A percentile compares a stretch with the other conserved stretches of the same genome.
These are phyloP conservation scores for Globisporangium splendens DNA, from an alignment of 352 stramenopile species.

Conservation along the genomic window DNA sequence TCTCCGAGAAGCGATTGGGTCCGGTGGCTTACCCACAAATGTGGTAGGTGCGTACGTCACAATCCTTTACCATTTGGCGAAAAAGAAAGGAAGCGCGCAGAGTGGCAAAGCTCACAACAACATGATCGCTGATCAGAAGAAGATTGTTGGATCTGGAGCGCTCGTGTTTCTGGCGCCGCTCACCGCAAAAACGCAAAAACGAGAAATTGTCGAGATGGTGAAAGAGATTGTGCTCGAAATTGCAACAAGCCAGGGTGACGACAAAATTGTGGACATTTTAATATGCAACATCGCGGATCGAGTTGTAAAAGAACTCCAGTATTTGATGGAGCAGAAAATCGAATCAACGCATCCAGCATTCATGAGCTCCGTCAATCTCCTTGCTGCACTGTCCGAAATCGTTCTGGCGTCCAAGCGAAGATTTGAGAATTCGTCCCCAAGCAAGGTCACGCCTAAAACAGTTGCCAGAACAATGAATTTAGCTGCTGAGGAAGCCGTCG, in stretches of 20 bases:
- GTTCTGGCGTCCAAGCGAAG: conserved; percentile 5
- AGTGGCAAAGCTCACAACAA: conserved; percentile 21
- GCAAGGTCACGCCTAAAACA: not conserved
- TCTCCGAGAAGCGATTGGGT: conserved; percentile 44
- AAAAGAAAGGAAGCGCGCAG: conserved; percentile 13
- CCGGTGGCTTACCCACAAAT: conserved; percentile 31
- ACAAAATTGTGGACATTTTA: conserved; percentile 58
- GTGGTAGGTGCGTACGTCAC: conserved; percentile 54
- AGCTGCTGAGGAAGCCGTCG: not conserved
- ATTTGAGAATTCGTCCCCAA: not conserved
- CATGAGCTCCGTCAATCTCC: conserved; percentile 14
- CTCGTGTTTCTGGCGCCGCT: conserved; percentile 47
- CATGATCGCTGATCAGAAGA: conserved; percentile 42
- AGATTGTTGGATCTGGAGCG: conserved; percentile 46
- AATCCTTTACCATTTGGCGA: conserved; percentile 54
- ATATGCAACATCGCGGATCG: conserved; percentile 57
- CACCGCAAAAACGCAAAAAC: conserved; percentile 27
- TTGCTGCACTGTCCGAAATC: conserved; percentile 8
- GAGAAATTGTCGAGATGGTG: conserved; percentile 43
- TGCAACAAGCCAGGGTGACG: conserved; percentile 27
- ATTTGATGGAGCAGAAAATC: conserved; percentile 6
- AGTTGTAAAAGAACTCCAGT: conserved; percentile 30
- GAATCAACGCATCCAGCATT: conserved; percentile 2
- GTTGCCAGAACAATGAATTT: not conserved
- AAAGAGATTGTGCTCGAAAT: conserved; percentile 53